Conservation (phyloP, 768 basidiomycete species). For the Cystobasidium ongulense region DNA sequence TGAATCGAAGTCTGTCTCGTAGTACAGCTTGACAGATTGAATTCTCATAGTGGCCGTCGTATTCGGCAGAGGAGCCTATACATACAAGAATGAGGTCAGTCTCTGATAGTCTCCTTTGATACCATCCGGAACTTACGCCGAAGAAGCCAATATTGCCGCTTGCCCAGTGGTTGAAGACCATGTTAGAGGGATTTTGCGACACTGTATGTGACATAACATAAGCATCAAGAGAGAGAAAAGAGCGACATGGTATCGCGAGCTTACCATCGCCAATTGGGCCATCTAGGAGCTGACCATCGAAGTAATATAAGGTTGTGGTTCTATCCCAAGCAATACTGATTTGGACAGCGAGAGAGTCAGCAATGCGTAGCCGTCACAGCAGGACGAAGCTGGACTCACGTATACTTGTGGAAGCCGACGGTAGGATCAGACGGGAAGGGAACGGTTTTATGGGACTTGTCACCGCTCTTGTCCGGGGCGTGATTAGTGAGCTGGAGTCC, state of each 20-base stretch:
- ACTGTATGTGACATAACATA: not conserved
- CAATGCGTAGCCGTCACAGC: not conserved
- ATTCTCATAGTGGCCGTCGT: not conserved
- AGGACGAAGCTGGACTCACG: not conserved
- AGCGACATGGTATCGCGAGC: not conserved
- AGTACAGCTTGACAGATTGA: not conserved
- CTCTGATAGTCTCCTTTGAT: not conserved
- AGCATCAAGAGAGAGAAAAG: not conserved
- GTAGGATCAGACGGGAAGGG: not conserved
- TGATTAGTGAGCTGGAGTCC: slow-evolving; percentile 17
- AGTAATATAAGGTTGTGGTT: not conserved
- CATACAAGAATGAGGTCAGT: not conserved
- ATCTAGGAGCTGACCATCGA: not conserved
- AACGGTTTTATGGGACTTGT: not conserved
- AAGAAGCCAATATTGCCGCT: slow-evolving; percentile 1
- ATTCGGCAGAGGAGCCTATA: not conserved
- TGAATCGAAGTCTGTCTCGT: not conserved
- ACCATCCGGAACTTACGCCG: not conserved
- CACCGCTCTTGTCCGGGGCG: not conserved
- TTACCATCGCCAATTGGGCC: not conserved
- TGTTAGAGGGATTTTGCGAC: not conserved
- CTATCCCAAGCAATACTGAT: not conserved
- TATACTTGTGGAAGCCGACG: not conserved
- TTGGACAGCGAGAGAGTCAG: not conserved
- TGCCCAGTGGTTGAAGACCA: not conserved